A percentile compares a stretch with the other conserved stretches of the same genome.
Conservation (phyloP, 306 rosid genomes). For the Acacia melanoxylon region DNA sequence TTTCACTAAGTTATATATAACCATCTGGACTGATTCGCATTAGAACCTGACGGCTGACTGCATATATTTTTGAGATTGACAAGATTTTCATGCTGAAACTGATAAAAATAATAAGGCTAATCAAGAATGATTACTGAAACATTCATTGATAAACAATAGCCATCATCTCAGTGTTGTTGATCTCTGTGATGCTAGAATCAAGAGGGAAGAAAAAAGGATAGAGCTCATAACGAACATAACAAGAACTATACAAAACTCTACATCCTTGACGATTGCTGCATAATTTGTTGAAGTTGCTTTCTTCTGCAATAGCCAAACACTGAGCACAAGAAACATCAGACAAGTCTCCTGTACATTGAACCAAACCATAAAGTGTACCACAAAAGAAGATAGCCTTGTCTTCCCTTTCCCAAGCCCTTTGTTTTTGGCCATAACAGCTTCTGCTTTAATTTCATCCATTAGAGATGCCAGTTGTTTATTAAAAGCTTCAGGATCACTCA, state of each 20-base stretch:
- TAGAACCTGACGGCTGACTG: background rate
- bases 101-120: background rate
- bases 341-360: conserved; percentile 73
- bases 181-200: conserved; percentile 31
- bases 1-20: background rate
- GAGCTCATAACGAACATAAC: conserved; percentile 70
- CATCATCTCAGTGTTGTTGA: conserved; percentile 30
- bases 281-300: conserved; percentile 39
- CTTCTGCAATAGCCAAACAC: conserved; percentile 69
- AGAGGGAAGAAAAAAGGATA: conserved; percentile 72
- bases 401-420: conserved; percentile 69
- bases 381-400: conserved; percentile 38
- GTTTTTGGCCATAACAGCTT: conserved; percentile 40
- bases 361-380: conserved; percentile 66
- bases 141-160: conserved; percentile 36
- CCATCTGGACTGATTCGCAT: background rate
- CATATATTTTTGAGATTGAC: background rate
- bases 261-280: conserved; percentile 56
- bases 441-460: conserved; percentile 37
- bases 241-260: conserved; percentile 61
- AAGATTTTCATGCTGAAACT: background rate
- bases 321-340: conserved; percentile 50
- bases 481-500: conserved; percentile 56
- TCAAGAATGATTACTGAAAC: background rate
- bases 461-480: conserved; percentile 46